A percentile compares a stretch with the other conserved stretches of the same genome.
Conservation (phyloP, 176 grass and related monocot genomes). For the Phoenix roebelenii region DNA sequence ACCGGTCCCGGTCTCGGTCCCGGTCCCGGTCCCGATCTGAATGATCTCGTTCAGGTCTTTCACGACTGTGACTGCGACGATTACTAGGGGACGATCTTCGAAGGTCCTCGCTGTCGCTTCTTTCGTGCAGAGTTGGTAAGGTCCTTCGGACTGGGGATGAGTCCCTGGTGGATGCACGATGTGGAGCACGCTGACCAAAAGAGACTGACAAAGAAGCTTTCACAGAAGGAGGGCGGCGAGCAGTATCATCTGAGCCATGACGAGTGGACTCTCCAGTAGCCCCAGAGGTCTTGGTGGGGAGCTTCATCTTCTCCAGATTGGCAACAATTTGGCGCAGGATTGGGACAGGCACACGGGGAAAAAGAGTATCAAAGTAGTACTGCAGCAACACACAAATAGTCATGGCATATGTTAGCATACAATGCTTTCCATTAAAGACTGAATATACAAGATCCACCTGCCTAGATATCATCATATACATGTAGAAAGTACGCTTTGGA, state of each 20-base stretch:
- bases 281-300: constrained; percentile 73
- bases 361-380: constrained; percentile 95
- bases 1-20: constrained; percentile 1
- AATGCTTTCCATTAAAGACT: too few relatives aligned
- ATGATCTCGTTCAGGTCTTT: constrained; percentile 21
- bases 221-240: constrained; percentile 78
- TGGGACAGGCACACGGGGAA: constrained; percentile 78
- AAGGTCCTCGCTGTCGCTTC: constrained; percentile 26
- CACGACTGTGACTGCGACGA: constrained; percentile 25
- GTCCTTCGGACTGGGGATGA: constrained; percentile 79
- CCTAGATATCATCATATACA: too few relatives aligned
- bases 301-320: constrained; percentile 79
- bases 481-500: too few relatives aligned
- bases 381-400: constrained; percentile 25
- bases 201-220: constrained; percentile 94
- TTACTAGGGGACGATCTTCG: constrained; percentile 36
- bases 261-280: constrained; percentile 81
- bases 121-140: constrained; percentile 32
- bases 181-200: constrained; percentile 93
- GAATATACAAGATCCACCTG: too few relatives aligned
- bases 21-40: background rate
- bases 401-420: too few relatives aligned
- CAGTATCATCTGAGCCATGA: constrained; percentile 77
- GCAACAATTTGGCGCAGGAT: constrained; percentile 60
- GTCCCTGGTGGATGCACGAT: constrained; percentile 88